Evolutionary conservation across 2,329 filamentous ascomycete genomes (phyloP).

Genomic region (Aspergillus neoniger): DNA sequence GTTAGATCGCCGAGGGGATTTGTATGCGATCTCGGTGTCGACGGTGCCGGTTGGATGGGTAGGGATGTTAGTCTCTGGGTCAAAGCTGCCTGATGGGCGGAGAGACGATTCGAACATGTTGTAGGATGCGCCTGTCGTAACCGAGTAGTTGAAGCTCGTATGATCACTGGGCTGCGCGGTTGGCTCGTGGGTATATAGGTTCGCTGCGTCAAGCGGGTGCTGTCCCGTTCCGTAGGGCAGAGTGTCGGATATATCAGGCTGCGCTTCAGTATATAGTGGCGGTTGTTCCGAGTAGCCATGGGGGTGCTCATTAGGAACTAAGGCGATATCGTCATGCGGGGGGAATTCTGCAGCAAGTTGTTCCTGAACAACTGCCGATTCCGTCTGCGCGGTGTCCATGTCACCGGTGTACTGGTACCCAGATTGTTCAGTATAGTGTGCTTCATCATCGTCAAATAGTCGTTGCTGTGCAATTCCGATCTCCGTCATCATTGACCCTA

Average conservation of each 20-base stretch:
- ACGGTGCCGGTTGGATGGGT: conserved; percentile 9
- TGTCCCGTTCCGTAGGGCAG: background rate
- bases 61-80: conserved; percentile 17
- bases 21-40: conserved; percentile 15
- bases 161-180: background rate
- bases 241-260: background rate
- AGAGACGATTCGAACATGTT: conserved; percentile 29
- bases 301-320: background rate
- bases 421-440: conserved; percentile 11
- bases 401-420: background rate
- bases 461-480: conserved; percentile 37
- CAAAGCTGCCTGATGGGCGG: conserved; percentile 10
- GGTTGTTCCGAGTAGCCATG: background rate
- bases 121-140: conserved; percentile 18
- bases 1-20: conserved; percentile 25
- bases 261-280: background rate
- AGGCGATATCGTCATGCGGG: background rate
- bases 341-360: background rate
- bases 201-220: background rate
- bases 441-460: conserved; percentile 35
- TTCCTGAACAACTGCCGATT: background rate
- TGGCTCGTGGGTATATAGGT: background rate
- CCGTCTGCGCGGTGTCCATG: background rate
- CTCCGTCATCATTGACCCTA: conserved; percentile 38
- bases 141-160: background rate